Evolutionary conservation across 164 flowering plant genomes (phyloP).

Genomic region (Umbellularia californica): DNA sequence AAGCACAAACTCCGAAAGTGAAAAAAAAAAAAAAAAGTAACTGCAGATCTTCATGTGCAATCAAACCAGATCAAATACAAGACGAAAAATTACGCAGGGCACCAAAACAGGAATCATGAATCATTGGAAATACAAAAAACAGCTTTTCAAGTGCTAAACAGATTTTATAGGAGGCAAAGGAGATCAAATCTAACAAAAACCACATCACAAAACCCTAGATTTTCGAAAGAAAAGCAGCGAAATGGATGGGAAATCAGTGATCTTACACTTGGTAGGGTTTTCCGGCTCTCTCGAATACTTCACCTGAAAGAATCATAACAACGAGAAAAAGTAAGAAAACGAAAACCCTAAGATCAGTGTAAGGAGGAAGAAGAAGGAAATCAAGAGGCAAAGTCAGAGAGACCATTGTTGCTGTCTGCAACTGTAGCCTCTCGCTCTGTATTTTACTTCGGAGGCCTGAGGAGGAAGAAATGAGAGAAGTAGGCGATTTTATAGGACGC

Average conservation of each 20-base stretch:
- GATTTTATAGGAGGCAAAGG: too few relatives aligned
- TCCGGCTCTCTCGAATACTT: conserved; percentile 78
- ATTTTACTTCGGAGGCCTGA: background rate
- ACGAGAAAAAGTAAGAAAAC: background rate
- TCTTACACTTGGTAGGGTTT: conserved; percentile 62
- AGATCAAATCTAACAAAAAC: background rate
- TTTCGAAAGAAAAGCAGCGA: background rate
- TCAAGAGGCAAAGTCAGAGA: background rate
- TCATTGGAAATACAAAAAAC: too few relatives aligned
- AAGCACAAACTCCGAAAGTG: too few relatives aligned
- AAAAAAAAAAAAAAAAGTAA: too few relatives aligned
- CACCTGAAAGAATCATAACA: conserved; percentile 28
- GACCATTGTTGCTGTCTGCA: conserved; percentile 1
- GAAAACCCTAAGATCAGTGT: background rate
- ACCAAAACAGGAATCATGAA: too few relatives aligned
- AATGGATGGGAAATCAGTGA: background rate
- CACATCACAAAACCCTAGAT: background rate
- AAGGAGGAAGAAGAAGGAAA: background rate
- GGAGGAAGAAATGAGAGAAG: background rate
- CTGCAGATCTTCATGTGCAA: too few relatives aligned
- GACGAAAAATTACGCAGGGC: too few relatives aligned
- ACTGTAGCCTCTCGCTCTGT: background rate
- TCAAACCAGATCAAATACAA: too few relatives aligned
- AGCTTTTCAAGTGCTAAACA: too few relatives aligned
- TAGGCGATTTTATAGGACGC: background rate